Base-by-base conservation (phyloP, 495 filamentous ascomycete genomes). In the Podospora appendiculata region DNA sequence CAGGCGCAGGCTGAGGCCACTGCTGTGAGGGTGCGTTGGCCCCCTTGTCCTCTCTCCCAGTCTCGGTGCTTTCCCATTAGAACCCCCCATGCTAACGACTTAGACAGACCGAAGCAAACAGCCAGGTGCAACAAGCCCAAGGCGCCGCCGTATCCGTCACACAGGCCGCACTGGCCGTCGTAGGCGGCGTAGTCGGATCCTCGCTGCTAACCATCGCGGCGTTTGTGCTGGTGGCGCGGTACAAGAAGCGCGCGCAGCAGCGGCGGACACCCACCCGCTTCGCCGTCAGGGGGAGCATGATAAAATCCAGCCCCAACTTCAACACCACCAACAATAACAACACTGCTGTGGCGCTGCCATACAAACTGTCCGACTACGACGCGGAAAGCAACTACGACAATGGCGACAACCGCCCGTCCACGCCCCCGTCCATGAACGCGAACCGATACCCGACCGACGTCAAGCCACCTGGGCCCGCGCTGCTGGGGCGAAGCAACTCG, bases 121-220 rank as follows among this genome's bases (percentile, higher is more conserved):
- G 54, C 25, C 55, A 59, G 25, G 60, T 68, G 5, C 58, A 66
- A 25, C 65, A 68, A 42, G 62, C 55, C 7, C 63, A 63, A 19
- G 57, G 62, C 19, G 60, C 61, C 25, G 67, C 67, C 1, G 50
- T 71, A 4, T 71, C 68, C 25, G 54, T 60, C 35, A 63, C 70
- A 1, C 68, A 65, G 52, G 56, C 69, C 12, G 71, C 71, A n/a
- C 60, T 64, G 16, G 61, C 70, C 8, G 61, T 75, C 8, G 58
- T 73, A 2, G 71, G 70, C 13, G 68, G 62, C 41, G 63, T 75
- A 35, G 41, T 73, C 45, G 72, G 65, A n/a, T 70, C 66, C 5
- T 64, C 69, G 8, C 57, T 75, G 39, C 50, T 75, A 19, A 71
- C 66, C 6, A 54, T 63, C 18, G 42, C 61, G 6, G 62, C 53